phyloP scores from a whole-genome alignment of 192 early-diverging fungal genomes.

The Entomortierella parvispora region DNA sequence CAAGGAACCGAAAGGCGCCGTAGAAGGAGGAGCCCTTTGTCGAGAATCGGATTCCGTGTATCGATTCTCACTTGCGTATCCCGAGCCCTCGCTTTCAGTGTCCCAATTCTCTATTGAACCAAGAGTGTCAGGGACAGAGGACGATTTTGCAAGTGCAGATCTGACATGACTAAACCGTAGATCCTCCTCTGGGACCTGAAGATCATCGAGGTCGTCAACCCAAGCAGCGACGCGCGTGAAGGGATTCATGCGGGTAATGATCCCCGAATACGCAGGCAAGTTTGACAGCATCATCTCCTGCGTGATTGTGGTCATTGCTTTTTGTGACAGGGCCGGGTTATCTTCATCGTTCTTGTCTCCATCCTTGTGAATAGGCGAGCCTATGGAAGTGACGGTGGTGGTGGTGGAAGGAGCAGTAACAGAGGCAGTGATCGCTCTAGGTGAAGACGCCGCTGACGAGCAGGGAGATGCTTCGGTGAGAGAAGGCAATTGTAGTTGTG shows the following conservation, averaged over 20 bases:
- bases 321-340: constrained; percentile 3
- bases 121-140: constrained; percentile 9
- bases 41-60: neutral
- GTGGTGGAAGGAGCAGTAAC: constrained; percentile 19
- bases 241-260: constrained; percentile 47
- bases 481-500: neutral
- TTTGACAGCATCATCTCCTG: constrained; percentile 48
- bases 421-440: constrained; percentile 27
- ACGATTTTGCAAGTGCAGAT: constrained; percentile 25
- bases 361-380: constrained; percentile 5
- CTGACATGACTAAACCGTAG: constrained; percentile 34
- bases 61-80: neutral
- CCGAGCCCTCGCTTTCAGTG: constrained; percentile 26
- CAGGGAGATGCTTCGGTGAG: constrained; percentile 2
- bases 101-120: constrained; percentile 35
- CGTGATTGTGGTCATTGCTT: constrained; percentile 41
- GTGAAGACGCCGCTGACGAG: constrained; percentile 21
- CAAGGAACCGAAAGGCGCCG: neutral
- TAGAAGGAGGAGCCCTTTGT: neutral
- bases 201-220: constrained; percentile 45
- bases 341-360: constrained; percentile 7
- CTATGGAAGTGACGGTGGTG: constrained; percentile 9
- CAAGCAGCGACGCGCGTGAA: constrained; percentile 41
- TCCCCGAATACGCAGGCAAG: constrained; percentile 23
- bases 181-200: constrained; percentile 41